Evolutionary conservation across 495 filamentous ascomycete genomes (phyloP).

Genomic region (Penicillium argentinense): DNA sequence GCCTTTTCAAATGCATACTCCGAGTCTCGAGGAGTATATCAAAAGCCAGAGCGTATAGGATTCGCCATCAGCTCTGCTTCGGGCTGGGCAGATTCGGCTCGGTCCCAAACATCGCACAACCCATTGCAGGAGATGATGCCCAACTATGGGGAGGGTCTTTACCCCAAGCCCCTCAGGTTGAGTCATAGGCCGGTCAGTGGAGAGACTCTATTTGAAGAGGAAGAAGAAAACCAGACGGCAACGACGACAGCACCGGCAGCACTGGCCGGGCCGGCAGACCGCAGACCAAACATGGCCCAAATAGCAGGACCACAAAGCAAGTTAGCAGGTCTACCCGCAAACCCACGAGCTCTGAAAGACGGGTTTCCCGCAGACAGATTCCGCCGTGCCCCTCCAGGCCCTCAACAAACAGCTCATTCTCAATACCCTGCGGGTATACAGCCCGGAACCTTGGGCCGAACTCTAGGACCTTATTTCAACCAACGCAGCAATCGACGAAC

Average conservation of each 20-base stretch:
- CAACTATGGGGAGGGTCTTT: conserved; percentile 25
- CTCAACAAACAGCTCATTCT: neutral
- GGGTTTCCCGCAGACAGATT: conserved; percentile 22
- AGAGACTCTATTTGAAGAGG: conserved; percentile 43
- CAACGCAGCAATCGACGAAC: neutral
- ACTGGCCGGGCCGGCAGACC: no score
- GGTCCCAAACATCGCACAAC: conserved; percentile 33
- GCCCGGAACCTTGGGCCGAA: neutral
- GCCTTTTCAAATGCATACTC: conserved; percentile 10
- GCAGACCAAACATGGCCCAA: conserved; percentile 2
- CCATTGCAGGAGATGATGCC: conserved; percentile 35
- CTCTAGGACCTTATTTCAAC: conserved; percentile 3
- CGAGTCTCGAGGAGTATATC: neutral
- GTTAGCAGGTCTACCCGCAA: conserved; percentile 35
- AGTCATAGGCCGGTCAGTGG: conserved; percentile 35
- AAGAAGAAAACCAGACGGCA: conserved; percentile 17
- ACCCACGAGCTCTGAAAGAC: conserved; percentile 39
- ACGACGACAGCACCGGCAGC: neutral
- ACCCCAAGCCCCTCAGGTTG: conserved; percentile 40
- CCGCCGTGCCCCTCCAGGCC: conserved; percentile 9
- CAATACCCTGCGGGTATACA: neutral
- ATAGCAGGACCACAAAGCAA: conserved; percentile 8
- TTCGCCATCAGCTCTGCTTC: conserved; percentile 33
- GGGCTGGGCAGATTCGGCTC: conserved; percentile 28
- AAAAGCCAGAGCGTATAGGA: conserved; percentile 22